These are phyloP conservation scores for Plantago ovata DNA, from an alignment of 257 asterid species.

Conservation along the genomic window DNA sequence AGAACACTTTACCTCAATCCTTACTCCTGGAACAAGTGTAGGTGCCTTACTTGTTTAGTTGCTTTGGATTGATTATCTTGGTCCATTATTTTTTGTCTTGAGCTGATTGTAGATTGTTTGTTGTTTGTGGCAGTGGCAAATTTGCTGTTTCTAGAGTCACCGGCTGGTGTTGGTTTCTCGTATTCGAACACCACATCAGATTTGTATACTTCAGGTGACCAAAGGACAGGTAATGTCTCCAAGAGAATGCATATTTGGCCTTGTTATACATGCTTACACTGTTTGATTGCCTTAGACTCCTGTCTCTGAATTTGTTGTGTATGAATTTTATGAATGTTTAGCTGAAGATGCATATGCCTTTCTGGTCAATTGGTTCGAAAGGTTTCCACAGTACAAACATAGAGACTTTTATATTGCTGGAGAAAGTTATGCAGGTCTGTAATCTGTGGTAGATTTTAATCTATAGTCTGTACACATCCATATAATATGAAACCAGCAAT, in stretches of 20 bases:
- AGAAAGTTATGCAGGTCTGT: constrained; percentile 91
- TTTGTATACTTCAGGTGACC: constrained; percentile 76
- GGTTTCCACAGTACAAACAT: constrained; percentile 94
- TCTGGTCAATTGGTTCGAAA: constrained; percentile 84
- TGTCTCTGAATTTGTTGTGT: constrained; percentile 18
- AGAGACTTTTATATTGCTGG: constrained; percentile 90
- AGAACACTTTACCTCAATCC: constrained; percentile 70
- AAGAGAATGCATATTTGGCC: constrained; percentile 13
- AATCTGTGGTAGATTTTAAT: neutral
- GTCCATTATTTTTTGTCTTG: neutral
- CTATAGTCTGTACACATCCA: neutral
- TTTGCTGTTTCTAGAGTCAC: constrained; percentile 92
- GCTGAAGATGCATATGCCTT: constrained; percentile 86
- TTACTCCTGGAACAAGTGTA: constrained; percentile 94
- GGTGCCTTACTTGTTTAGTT: constrained; percentile 23
- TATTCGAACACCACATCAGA: constrained; percentile 88
- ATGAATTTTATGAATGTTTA: constrained; percentile 32
- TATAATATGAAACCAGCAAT: constrained; percentile 13
- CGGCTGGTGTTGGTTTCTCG: constrained; percentile 98
- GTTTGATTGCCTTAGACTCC: constrained; percentile 11
- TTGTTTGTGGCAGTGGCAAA: constrained; percentile 74
- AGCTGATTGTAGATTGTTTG: constrained; percentile 18
- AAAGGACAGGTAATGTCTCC: constrained; percentile 67
- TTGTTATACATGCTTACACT: neutral
- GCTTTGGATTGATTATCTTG: constrained; percentile 7